Evolutionary conservation across 2,329 filamentous ascomycete species (phyloP).

Genomic region (Lasiodiplodia theobromae): DNA sequence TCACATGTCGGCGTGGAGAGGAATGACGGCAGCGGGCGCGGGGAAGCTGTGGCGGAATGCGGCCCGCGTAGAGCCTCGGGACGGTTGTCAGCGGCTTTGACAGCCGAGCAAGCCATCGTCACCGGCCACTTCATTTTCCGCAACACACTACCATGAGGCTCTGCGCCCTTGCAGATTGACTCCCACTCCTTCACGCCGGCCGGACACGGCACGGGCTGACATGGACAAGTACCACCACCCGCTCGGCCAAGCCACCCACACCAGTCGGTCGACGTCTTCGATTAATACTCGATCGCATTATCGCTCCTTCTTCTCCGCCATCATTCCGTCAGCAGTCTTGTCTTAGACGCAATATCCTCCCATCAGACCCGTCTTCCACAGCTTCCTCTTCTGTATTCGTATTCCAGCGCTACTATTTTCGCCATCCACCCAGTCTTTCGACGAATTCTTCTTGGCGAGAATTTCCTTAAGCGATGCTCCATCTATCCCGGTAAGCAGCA

Average conservation of each 20-base stretch:
- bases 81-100: conserved; percentile 11
- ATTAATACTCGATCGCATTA: neutral
- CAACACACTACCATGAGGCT: neutral
- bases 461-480: neutral
- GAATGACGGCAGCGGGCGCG: conserved; percentile 25
- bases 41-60: conserved; percentile 14
- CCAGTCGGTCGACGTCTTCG: too few relatives aligned
- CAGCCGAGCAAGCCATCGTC: neutral
- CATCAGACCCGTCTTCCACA: neutral
- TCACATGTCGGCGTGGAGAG: conserved; percentile 20
- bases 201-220: too few relatives aligned
- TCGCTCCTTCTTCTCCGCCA: neutral
- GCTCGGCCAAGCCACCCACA: too few relatives aligned
- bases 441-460: neutral
- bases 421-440: neutral
- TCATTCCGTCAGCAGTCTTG: too few relatives aligned
- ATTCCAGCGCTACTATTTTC: neutral
- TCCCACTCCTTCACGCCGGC: neutral
- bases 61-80: conserved; percentile 17
- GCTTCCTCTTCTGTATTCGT: conserved; percentile 9
- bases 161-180: neutral
- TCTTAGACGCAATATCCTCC: neutral
- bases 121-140: neutral
- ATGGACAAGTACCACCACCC: too few relatives aligned
- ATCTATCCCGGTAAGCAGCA: neutral